Conservation (phyloP, 164 flowering plant genomes). For the Santalum album region DNA sequence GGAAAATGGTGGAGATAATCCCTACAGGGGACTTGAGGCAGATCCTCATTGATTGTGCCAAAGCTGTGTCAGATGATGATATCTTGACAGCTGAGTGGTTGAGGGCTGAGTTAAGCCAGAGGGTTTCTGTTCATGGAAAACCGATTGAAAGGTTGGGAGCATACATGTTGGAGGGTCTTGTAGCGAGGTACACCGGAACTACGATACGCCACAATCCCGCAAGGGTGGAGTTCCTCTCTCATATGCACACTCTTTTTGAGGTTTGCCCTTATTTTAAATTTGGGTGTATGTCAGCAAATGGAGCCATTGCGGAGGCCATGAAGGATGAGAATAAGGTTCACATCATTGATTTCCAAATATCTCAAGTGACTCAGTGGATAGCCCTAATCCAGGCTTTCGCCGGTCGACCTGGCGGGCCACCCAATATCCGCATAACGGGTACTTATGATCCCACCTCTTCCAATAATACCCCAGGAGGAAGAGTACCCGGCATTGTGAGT, state of each 20-base stretch:
- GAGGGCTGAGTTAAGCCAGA: constrained; percentile 31
- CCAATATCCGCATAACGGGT: constrained; percentile 47
- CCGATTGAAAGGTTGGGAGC: constrained; percentile 51
- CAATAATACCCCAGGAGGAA: constrained; percentile 37
- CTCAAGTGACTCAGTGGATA: constrained; percentile 48
- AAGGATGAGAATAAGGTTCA: constrained; percentile 42
- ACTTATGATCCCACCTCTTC: constrained; percentile 39
- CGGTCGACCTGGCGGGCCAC: constrained; percentile 53
- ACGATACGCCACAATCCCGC: constrained; percentile 39
- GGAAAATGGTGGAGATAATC: constrained; percentile 22
- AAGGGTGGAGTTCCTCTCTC: constrained; percentile 34
- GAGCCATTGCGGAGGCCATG: constrained; percentile 64
- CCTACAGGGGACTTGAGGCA: constrained; percentile 27
- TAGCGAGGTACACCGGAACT: constrained; percentile 34
- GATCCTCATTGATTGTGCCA: constrained; percentile 33
- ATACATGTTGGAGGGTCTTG: constrained; percentile 51
- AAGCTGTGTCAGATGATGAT: constrained; percentile 37
- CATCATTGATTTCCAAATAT: constrained; percentile 48
- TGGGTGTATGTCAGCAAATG: constrained; percentile 56
- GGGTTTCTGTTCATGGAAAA: constrained; percentile 53
- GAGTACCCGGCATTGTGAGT: too few species aligned
- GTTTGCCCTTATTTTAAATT: constrained; percentile 56
- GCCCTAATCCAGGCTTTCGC: constrained; percentile 46
- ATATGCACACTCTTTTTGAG: constrained; percentile 46
- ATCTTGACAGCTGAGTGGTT: constrained; percentile 23